Evolutionary conservation across 2,329 filamentous ascomycete genomes (phyloP).

Genomic region (Xenoacremonium recifei): DNA sequence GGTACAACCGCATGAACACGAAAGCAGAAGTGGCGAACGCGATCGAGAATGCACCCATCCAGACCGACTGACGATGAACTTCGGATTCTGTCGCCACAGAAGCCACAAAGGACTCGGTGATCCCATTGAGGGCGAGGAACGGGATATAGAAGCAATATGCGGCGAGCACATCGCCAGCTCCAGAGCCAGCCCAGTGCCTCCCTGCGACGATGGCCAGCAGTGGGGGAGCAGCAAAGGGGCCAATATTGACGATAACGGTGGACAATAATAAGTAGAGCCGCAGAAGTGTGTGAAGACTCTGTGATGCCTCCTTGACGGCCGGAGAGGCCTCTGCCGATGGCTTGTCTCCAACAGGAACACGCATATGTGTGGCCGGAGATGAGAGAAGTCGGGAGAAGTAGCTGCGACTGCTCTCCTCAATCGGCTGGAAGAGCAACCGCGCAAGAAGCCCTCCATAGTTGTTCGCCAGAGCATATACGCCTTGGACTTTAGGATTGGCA

Average conservation of each 20-base stretch:
- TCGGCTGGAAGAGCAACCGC: slow-evolving; percentile 86
- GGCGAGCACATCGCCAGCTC: slow-evolving; percentile 71
- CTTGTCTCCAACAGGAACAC: slow-evolving; percentile 15
- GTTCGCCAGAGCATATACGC: slow-evolving; percentile 87
- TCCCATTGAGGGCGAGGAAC: slow-evolving; percentile 85
- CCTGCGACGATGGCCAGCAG: slow-evolving; percentile 77
- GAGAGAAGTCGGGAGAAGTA: slow-evolving; percentile 81
- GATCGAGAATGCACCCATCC: slow-evolving; percentile 80
- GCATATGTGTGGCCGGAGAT: slow-evolving; percentile 19
- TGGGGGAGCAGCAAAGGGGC: slow-evolving; percentile 71
- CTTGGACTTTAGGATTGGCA: slow-evolving; percentile 77
- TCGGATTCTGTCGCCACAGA: slow-evolving; percentile 76
- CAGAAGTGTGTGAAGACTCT: slow-evolving; percentile 63
- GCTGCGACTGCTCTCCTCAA: slow-evolving; percentile 89
- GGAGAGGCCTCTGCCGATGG: slow-evolving; percentile 21
- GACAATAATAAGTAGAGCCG: slow-evolving; percentile 74
- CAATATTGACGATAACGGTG: slow-evolving; percentile 64
- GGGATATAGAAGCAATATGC: slow-evolving; percentile 93
- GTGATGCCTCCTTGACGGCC: slow-evolving; percentile 39
- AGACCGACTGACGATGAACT: slow-evolving; percentile 73
- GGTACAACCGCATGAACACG: slow-evolving; percentile 66
- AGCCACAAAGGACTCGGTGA: slow-evolving; percentile 89
- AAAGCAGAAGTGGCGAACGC: slow-evolving; percentile 75
- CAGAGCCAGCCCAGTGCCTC: slow-evolving; percentile 69
- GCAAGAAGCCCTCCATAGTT: slow-evolving; percentile 93